Evolutionary conservation across 805 yeast species (phyloP), one percentile per base, ranked within the genome.

Genomic region (Komagataella mondaviorum): DNA sequence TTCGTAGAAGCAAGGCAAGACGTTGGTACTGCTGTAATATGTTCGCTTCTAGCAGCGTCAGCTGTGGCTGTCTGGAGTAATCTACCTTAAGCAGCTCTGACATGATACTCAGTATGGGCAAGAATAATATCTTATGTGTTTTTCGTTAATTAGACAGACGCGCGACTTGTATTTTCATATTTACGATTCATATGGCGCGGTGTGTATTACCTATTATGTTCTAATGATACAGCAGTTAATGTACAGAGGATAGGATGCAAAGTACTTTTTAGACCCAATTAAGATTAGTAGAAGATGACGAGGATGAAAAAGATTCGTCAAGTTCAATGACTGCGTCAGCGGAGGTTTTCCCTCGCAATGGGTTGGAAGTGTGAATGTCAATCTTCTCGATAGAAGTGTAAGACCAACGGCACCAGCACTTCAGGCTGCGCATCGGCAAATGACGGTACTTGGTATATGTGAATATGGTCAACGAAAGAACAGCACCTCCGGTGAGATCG

Each of bases 401-500:
- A 10, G 85, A 78, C 84, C 88, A 84, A 54, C 91, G 77, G 60
- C 87, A 83, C 59, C 77, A 82, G 52, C 75, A 71, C 47, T 61
- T 65, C n/a, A 64, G 62, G 49, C 75, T 77, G 36, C 71, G 69
- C 12, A 75, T 60, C 6, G 98, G 97, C 60, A 90, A 69, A 54
- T 63, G 64, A 17, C 73, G 77, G 60, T 82, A 80, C 62, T 81
- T 82, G 51, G 88, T 80, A 58, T 81, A 76, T 55, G 77, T 73
- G 66, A 88, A 90, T 36, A 86, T 81, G 14, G 77, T 64, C 54
- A 82, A 75, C 0, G 96, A 81, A 52, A 93, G 71, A n/a, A 81
- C 76, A 1, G 96, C 91, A 20, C 99, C 99, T n/a, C 88, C 91
- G 60, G 88, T 87, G 51, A 91, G 77, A 64, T 91, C 98, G 54